phyloP scores from a whole-genome alignment of 78 protist genomes.

The Dictyostelium capitatum region DNA sequence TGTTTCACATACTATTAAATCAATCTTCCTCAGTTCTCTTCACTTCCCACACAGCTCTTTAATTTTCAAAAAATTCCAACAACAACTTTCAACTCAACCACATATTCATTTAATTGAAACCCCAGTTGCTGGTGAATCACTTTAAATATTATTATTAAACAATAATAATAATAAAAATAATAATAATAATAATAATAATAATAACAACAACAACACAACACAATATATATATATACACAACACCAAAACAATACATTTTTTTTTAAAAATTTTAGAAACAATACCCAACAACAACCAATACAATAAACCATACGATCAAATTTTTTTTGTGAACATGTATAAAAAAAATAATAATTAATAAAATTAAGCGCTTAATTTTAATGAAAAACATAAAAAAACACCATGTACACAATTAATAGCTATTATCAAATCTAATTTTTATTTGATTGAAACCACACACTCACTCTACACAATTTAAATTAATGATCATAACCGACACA shows the following conservation, averaged over 20 bases:
- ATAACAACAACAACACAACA: not conserved
- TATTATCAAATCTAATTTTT: too few relatives aligned
- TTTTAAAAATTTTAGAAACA: too few relatives aligned
- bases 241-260: not conserved
- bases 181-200: not conserved
- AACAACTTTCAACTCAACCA: not conserved
- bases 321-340: too few relatives aligned
- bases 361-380: too few relatives aligned
- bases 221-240: not conserved
- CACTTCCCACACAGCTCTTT: conserved; percentile 49
- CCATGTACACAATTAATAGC: too few relatives aligned
- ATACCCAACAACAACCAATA: too few relatives aligned
- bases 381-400: too few relatives aligned
- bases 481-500: too few relatives aligned
- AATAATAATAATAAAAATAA: not conserved
- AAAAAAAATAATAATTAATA: too few relatives aligned
- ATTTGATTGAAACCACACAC: too few relatives aligned
- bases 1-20: conserved; percentile 46
- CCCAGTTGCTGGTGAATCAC: not conserved
- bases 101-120: not conserved
- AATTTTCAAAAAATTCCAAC: conserved; percentile 19
- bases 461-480: too few relatives aligned
- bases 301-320: too few relatives aligned
- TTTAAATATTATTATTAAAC: not conserved
- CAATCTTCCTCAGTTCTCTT: conserved; percentile 46